Conservation (phyloP, 805 yeast species). For the Spathaspora girioi region DNA sequence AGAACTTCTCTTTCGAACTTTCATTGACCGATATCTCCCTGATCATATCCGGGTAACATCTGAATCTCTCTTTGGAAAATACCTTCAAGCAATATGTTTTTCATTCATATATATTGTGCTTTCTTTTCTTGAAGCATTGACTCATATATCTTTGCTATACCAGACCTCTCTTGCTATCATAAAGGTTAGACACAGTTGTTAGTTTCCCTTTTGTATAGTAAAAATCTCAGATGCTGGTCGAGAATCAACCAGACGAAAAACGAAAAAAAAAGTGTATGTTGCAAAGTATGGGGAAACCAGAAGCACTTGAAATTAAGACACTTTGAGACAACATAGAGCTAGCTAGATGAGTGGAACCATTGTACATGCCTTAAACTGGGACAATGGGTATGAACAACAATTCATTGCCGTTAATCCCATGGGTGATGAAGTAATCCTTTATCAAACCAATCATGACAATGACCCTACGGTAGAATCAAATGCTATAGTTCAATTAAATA, state of each 20-base stretch:
- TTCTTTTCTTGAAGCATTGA: no score
- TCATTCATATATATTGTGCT: no score
- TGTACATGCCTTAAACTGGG: constrained; percentile 60
- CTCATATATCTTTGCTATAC: no score
- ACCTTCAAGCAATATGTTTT: no score
- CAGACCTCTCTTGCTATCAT: no score
- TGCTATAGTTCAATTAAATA: constrained; percentile 48
- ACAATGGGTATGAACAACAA: constrained; percentile 49
- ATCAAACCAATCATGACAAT: constrained; percentile 43
- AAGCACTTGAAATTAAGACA: background rate
- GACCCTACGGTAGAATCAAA: constrained; percentile 48
- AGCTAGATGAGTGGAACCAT: constrained; percentile 56
- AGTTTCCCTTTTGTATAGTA: no score
- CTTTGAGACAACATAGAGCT: background rate
- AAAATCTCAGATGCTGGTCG: background rate
- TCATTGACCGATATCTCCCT: no score
- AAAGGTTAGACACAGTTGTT: no score
- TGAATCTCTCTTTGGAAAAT: no score
- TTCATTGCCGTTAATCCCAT: constrained; percentile 71
- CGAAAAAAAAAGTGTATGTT: background rate
- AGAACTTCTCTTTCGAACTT: no score
- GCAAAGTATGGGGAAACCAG: constrained; percentile 1
- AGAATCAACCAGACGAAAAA: background rate
- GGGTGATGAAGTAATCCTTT: constrained; percentile 73
- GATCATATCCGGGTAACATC: no score